These are phyloP conservation scores for Rubia peregrina DNA, from an alignment of 305 asterid species.

Conservation along the genomic window DNA sequence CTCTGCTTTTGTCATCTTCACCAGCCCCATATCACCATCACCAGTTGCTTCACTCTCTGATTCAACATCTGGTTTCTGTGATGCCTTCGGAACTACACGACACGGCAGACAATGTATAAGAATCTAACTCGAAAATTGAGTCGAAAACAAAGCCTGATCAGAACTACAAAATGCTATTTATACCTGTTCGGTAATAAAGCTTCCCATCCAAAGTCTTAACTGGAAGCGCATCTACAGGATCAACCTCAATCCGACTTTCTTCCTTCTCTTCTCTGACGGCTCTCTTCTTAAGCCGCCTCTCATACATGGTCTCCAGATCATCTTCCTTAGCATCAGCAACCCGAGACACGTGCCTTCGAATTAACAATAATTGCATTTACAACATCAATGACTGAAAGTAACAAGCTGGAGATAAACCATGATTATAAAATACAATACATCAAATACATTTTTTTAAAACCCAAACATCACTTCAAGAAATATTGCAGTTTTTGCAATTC, in stretches of 20 bases:
- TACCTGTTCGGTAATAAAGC: slow-evolving; percentile 61
- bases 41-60: slow-evolving; percentile 37
- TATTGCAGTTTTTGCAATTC: not conserved
- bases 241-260: slow-evolving; percentile 47
- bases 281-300: slow-evolving; percentile 51
- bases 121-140: slow-evolving; percentile 1
- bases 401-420: slow-evolving; percentile 3
- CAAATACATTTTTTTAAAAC: not conserved
- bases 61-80: slow-evolving; percentile 28
- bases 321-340: slow-evolving; percentile 87
- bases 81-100: slow-evolving; percentile 39
- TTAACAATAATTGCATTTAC: slow-evolving; percentile 3
- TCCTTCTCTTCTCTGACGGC: slow-evolving; percentile 42
- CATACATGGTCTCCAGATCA: slow-evolving; percentile 57
- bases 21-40: slow-evolving; percentile 22
- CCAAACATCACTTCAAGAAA: not conserved
- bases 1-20: slow-evolving; percentile 65
- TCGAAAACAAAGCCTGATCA: not conserved
- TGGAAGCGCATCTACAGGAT: slow-evolving; percentile 91
- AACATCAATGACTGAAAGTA: not conserved
- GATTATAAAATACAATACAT: not conserved
- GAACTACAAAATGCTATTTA: not conserved
- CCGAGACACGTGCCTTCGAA: slow-evolving; percentile 49
- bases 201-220: slow-evolving; percentile 65
- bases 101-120: slow-evolving; percentile 10